phyloP scores from a whole-genome alignment of 1,284 basidiomycete species.

The Puccinia triticina region DNA sequence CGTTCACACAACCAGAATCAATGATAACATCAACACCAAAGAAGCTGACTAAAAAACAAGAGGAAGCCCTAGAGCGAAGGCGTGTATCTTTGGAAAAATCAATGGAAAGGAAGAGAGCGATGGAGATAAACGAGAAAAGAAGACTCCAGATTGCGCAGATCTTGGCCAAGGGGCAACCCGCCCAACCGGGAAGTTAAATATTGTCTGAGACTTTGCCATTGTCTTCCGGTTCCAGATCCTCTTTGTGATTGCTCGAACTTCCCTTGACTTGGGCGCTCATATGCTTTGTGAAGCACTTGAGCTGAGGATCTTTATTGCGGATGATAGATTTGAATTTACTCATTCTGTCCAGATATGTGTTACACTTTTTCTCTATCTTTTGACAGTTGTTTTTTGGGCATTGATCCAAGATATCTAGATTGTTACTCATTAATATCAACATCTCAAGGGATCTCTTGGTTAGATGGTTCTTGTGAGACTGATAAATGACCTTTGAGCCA shows the following conservation, averaged over 20 bases:
- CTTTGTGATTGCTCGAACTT: neutral
- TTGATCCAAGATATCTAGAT: neutral
- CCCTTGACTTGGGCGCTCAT: neutral
- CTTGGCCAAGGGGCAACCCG: neutral
- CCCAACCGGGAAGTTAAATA: neutral
- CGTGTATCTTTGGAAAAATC: neutral
- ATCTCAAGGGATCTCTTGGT: neutral
- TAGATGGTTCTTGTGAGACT: neutral
- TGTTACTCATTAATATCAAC: conserved; percentile 8
- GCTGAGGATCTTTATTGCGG: neutral
- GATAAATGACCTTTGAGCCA: neutral
- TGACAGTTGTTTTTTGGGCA: neutral
- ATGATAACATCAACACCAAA: neutral
- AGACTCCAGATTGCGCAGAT: neutral
- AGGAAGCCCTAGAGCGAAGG: neutral
- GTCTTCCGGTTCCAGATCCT: neutral
- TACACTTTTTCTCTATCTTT: neutral
- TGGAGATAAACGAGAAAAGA: neutral
- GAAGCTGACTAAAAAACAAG: neutral
- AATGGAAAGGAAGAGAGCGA: neutral
- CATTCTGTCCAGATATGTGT: conserved; percentile 2
- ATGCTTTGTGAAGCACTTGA: neutral
- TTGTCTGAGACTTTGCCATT: neutral
- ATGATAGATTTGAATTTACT: neutral
- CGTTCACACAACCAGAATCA: neutral